phyloP scores from a whole-genome alignment of 2,329 filamentous ascomycete genomes.

The Chalaropsis ovoidea region DNA sequence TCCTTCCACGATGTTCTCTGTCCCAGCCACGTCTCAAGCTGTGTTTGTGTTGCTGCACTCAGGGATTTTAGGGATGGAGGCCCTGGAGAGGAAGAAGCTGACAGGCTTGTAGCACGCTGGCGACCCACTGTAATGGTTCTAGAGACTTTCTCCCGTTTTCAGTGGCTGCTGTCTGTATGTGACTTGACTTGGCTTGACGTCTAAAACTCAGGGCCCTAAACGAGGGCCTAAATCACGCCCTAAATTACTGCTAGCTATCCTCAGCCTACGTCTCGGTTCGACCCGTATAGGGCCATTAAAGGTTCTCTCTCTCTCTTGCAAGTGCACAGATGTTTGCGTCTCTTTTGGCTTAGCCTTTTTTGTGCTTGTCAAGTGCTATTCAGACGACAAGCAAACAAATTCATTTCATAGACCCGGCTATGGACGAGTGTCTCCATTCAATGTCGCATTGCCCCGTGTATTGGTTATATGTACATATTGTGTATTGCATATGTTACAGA shows the following conservation, averaged over 20 bases:
- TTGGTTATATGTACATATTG: neutral
- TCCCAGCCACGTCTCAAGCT: neutral
- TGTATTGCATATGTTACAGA: neutral
- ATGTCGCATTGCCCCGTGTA: neutral
- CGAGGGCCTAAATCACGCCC: too few species aligned
- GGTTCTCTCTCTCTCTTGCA: too few species aligned
- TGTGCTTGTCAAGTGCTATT: neutral
- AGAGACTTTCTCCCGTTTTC: neutral
- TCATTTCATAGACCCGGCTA: neutral
- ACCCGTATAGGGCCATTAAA: too few species aligned
- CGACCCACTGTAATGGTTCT: neutral
- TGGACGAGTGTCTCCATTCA: neutral
- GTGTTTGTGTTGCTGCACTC: too few species aligned
- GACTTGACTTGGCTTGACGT: too few species aligned
- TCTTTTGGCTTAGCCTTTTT: neutral
- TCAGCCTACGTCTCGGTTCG: conserved; percentile 7
- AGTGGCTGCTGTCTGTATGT: neutral
- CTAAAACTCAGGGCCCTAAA: too few species aligned
- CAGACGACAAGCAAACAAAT: neutral
- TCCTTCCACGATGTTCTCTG: too few species aligned
- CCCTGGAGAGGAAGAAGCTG: neutral
- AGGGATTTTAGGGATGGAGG: too few species aligned
- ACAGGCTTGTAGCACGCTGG: neutral
- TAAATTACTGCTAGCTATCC: too few species aligned
- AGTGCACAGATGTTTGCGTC: neutral